Evolutionary conservation across 345 rosid species (phyloP).

Genomic region (Bruguiera sexangula): DNA sequence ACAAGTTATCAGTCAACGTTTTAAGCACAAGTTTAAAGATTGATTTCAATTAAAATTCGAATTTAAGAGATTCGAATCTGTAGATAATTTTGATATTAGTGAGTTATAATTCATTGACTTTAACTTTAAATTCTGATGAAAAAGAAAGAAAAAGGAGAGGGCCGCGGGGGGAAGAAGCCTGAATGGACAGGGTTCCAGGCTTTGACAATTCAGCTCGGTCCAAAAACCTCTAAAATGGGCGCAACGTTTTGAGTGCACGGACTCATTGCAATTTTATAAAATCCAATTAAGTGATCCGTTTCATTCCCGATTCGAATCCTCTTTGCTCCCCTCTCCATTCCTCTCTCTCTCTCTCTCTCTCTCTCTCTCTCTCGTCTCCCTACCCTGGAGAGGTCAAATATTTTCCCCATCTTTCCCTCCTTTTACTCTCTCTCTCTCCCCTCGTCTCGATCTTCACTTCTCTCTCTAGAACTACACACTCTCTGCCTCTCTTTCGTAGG

Average conservation of each 20-base stretch:
- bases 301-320: conserved; percentile 28
- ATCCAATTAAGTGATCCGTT: conserved; percentile 18
- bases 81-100: no score
- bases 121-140: no score
- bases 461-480: not conserved
- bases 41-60: no score
- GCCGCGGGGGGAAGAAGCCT: no score
- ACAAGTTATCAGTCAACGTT: no score
- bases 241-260: not conserved
- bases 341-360: not conserved
- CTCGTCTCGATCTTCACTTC: not conserved
- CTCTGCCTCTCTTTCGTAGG: not conserved
- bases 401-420: conserved; percentile 21
- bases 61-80: no score
- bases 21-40: no score
- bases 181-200: no score
- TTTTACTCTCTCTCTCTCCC: not conserved
- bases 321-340: not conserved
- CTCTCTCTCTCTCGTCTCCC: not conserved
- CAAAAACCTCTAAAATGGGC: no score
- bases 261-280: conserved; percentile 13
- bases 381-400: not conserved
- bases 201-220: no score
- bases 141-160: no score
- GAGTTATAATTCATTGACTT: no score